These are phyloP conservation scores for Apophysomyces ossiformis DNA, from an alignment of 371 early-diverging fungal genomes.

Conservation along the genomic window DNA sequence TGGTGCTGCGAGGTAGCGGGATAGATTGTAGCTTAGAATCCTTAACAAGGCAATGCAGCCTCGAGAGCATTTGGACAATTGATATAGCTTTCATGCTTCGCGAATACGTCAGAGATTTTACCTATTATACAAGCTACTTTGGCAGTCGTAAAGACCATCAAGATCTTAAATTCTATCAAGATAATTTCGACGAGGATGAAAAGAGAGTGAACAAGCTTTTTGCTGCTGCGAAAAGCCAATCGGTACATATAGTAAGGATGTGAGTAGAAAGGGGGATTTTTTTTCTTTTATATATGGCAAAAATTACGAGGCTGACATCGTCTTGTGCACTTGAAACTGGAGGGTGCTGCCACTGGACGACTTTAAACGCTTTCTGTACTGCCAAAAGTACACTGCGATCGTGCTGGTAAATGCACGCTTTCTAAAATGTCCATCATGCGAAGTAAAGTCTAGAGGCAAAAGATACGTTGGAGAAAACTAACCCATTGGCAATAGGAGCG, in stretches of 20 bases:
- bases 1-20: constrained; percentile 67
- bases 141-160: constrained; percentile 76
- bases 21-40: constrained; percentile 42
- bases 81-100: constrained; percentile 76
- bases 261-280: constrained; percentile 25
- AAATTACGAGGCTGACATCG: neutral
- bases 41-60: constrained; percentile 43
- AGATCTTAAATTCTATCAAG: constrained; percentile 68
- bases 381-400: constrained; percentile 69
- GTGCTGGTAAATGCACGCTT: constrained; percentile 70
- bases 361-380: constrained; percentile 75
- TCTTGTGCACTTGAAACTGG: neutral
- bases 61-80: constrained; percentile 80
- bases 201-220: constrained; percentile 73
- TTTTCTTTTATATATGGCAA: neutral
- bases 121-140: constrained; percentile 80
- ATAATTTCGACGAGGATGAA: constrained; percentile 67
- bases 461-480: neutral
- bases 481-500: constrained; percentile 31
- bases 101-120: constrained; percentile 73
- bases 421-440: constrained; percentile 62
- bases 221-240: constrained; percentile 65
- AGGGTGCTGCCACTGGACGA: constrained; percentile 73
- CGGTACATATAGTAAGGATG: constrained; percentile 71
- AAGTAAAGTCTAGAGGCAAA: constrained; percentile 26